Evolutionary conservation across 208 protist species (phyloP).

Genomic region (Acanthamoeba sp.): DNA sequence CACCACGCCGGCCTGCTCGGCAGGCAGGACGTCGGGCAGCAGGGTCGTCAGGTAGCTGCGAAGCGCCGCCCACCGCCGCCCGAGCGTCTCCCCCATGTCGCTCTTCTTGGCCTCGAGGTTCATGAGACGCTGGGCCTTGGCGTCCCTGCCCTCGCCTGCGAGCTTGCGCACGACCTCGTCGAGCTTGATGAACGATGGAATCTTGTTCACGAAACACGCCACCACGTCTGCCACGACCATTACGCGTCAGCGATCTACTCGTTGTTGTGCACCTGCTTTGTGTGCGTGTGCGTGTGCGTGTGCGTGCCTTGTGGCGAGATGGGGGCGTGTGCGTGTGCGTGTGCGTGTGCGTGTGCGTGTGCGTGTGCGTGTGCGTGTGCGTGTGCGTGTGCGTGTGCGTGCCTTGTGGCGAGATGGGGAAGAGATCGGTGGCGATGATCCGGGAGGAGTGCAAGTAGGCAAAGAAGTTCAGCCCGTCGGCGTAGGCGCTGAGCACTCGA

Average conservation of each 20-base stretch:
- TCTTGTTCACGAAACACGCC: slow-evolving; percentile 44
- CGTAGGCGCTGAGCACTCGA: slow-evolving; percentile 1
- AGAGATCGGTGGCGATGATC: neutral
- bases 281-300: too few species aligned
- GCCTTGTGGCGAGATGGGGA: slow-evolving; percentile 40
- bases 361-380: neutral
- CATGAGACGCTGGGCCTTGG: slow-evolving; percentile 38
- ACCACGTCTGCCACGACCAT: slow-evolving; percentile 7
- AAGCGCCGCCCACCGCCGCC: neutral
- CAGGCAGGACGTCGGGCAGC: neutral
- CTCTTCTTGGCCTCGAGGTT: neutral
- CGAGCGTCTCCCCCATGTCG: slow-evolving; percentile 42
- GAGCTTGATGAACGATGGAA: slow-evolving; percentile 44
- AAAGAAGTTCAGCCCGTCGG: slow-evolving; percentile 60
- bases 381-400: neutral
- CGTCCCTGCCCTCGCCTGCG: neutral
- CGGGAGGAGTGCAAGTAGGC: slow-evolving; percentile 1
- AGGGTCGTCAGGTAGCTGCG: neutral
- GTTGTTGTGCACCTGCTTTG: too few species aligned
- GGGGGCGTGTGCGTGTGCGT: too few species aligned
- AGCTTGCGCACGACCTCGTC: slow-evolving; percentile 3
- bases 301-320: too few species aligned
- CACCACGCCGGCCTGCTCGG: neutral
- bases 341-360: too few species aligned
- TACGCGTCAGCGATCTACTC: neutral